Evolutionary conservation across 2,329 filamentous ascomycete genomes (phyloP).

Genomic region (Cordyceps militaris): DNA sequence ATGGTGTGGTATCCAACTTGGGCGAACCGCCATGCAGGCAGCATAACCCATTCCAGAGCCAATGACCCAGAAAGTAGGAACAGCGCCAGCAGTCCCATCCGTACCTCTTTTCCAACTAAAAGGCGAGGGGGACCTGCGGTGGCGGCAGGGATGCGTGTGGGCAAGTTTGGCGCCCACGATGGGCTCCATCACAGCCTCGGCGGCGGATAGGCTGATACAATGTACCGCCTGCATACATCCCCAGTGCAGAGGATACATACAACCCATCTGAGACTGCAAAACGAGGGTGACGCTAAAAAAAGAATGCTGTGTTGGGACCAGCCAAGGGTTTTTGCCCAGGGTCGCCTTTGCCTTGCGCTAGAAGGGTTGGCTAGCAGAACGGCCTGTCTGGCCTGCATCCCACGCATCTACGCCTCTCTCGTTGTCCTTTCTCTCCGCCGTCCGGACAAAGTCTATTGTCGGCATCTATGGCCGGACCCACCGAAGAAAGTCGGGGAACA

Average conservation of each 20-base stretch:
- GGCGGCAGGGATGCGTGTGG: not conserved
- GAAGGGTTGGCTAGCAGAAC: not conserved
- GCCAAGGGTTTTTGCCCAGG: not conserved
- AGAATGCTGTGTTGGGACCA: not conserved
- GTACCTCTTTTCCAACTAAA: not conserved
- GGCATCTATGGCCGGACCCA: conserved; percentile 4
- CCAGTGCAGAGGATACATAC: not conserved
- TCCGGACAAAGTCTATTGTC: not conserved
- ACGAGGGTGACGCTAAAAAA: not conserved
- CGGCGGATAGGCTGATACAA: conserved; percentile 2
- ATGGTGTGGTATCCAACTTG: conserved; percentile 2
- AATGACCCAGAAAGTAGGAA: not conserved
- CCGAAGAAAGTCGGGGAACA: not conserved
- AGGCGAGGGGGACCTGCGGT: not conserved
- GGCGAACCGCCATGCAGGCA: not conserved
- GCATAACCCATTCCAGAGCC: not conserved
- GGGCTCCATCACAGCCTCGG: not conserved
- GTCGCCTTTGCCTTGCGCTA: not conserved
- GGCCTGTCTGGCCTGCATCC: not conserved
- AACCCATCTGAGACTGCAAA: too few relatives aligned
- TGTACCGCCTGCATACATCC: not conserved
- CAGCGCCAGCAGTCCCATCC: too few relatives aligned
- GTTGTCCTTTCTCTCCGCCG: not conserved
- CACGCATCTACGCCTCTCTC: not conserved
- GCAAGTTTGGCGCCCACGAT: not conserved